Base-by-base conservation (phyloP, 2,329 filamentous ascomycete genomes). In the Microdochium trichocladiopsis region DNA sequence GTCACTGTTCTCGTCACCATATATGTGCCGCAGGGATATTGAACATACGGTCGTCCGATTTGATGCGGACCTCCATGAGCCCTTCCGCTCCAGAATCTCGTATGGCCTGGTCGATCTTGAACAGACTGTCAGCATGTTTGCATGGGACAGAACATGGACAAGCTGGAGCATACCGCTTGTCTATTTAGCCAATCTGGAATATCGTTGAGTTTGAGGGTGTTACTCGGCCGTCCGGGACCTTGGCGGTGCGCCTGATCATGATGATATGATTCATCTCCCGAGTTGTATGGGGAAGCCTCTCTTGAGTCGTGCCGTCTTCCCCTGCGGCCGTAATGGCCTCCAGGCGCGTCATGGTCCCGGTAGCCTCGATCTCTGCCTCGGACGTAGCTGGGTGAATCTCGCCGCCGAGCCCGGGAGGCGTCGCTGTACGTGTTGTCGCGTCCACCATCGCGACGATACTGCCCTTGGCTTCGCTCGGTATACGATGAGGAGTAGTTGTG, bases 171-270 rank as follows among this genome's bases (percentile, higher is more conserved):
- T 57, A 65, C 65, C 56, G 63, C 63, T 51, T 62, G 59, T n/a
- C 58, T 49, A 41, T 53, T 57, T 51, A 66, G 56, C 51, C 59
- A 59, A 43, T 64, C 64, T 1, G 65, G 65, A 25, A 67, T 59
- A 25, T 65, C 63, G 48, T 66, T 62, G 21, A 67, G 56, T 52
- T 67, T 67, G 5, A 67, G 53, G 6, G 64, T 67, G 50, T 67
- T 64, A 47, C 64, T 62, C 12, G 65, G 64, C 22, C 64, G 59
- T 18, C 63, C 64, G 6, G 61, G 59, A n/a, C 59, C 60, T 37
- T 59, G 58, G 23, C 63, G 61, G 31, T 59, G 55, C 37, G 48
- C 51, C 18, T 56, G 31, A 50, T 63, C 62, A 23, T 57, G 61
- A 48, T 63, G 57, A 50, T 61, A 58, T 41, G 53, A 53, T 41